Evolutionary conservation across 441 rosid genomes (phyloP).

Genomic region (Gossypium lobatum): DNA sequence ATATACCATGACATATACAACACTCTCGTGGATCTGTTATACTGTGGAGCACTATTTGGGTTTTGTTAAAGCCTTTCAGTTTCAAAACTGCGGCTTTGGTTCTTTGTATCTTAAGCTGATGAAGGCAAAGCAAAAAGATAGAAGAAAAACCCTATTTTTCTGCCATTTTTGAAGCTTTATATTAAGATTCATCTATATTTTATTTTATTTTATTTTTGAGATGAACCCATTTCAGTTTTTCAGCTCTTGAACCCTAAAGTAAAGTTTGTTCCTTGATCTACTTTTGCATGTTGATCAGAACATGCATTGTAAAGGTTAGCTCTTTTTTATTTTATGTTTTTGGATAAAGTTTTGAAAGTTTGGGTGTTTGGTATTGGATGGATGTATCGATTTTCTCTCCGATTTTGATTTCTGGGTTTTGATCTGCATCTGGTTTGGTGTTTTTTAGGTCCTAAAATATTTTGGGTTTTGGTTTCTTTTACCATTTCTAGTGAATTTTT

Average conservation of each 20-base stretch:
- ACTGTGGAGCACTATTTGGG: slow-evolving; percentile 27
- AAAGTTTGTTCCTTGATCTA: slow-evolving; percentile 13
- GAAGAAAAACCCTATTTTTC: neutral
- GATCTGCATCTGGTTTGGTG: slow-evolving; percentile 11
- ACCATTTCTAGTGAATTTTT: slow-evolving; percentile 12
- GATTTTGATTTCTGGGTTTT: slow-evolving; percentile 11
- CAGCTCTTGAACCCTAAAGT: slow-evolving; percentile 15
- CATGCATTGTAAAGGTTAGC: slow-evolving; percentile 36
- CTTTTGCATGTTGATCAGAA: slow-evolving; percentile 34
- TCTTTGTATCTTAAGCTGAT: slow-evolving; percentile 12
- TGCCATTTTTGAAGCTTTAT: slow-evolving; percentile 6
- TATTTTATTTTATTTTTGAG: slow-evolving; percentile 4
- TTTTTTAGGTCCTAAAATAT: slow-evolving; percentile 1
- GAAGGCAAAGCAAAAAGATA: neutral
- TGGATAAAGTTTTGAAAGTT: neutral
- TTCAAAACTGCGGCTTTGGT: slow-evolving; percentile 15
- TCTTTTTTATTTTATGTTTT: neutral
- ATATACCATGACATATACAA: slow-evolving; percentile 1
- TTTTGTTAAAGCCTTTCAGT: slow-evolving; percentile 19
- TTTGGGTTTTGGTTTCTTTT: slow-evolving; percentile 18
- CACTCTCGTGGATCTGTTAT: slow-evolving; percentile 23
- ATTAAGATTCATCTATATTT: neutral
- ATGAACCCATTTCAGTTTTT: slow-evolving; percentile 3
- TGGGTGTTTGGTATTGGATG: neutral
- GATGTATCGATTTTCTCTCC: neutral